Base-by-base conservation (phyloP, 805 yeast species). In the Cyberlindnera euphorbiiphila region DNA sequence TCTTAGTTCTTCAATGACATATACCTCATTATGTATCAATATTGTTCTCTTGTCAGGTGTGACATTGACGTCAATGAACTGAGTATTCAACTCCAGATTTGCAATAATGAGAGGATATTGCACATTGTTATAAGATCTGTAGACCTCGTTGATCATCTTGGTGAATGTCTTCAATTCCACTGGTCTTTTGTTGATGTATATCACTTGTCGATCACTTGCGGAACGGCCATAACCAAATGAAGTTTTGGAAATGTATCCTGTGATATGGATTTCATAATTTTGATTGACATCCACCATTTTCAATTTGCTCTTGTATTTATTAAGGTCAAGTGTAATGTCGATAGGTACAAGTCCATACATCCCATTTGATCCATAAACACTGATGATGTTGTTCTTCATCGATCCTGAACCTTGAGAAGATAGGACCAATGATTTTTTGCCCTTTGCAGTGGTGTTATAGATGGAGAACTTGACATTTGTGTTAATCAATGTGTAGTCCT, bases 21-120 rank as follows among this genome's bases (percentile, higher is more conserved):
- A 56, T 4, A 60, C 56, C 57, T 89, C 97, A 43, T 78, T 68
- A 41, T 81, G 87, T 2, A 88, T 54, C 50, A 85, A 54, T 2
- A 89, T 68, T 3, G 78, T 74, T 36, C 91, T 67, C 56, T 93
- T 93, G 57, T 93, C 97, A 0, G 98, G 98, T 0, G 96, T 81
- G 1, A 93, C 84, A 59, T 93, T 93, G 14, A 93, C 69, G 60
- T 93, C 98, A n/a, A 81, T 43, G 25, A 66, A 63, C 18, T 54
- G 50, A 0, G 83, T 67, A 27, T 72, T 69, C 6, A 86, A 54
- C 11, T 53, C 51, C 15, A 93, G 47, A 57, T 93, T 69, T 3
- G 86, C 49, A 3, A 87, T 66, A 33, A 84, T 66, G 9, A 77
- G 74, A 0, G 98, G 98, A 36, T 56, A 71, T 52, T 88, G 96